Evolutionary conservation across 192 early-diverging fungal genomes (phyloP), one percentile per base, ranked within the genome.

Genomic region (Geosiphon pyriformis): DNA sequence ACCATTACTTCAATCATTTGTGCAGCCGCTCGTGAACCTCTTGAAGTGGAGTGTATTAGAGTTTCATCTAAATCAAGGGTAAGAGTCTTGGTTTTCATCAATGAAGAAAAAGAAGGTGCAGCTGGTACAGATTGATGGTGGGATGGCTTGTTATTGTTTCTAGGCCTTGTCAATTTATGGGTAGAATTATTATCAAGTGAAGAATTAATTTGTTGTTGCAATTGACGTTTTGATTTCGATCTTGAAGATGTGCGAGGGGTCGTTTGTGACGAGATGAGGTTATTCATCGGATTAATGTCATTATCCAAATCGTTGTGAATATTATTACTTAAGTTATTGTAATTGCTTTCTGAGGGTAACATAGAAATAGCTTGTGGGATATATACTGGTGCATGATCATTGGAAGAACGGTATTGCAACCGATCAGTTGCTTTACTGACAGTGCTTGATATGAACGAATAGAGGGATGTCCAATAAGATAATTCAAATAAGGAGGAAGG

Each of bases 1-100:
- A 91, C 84, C 31, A 87, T 69, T 15, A 95, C 92, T 72, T 95
- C 93, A 50, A 95, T 85, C 70, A 88, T 83, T 59, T 91, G 88
- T 62, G 90, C 82, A 58, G 90, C 80, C 3, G 82, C 64, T 52
- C 87, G 67, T 15, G 80, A 82, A 52, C 75, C 80, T 49, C 76
- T 76, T 32, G 68, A 83, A 53, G 69, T 85, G 2, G 90, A 93
- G 75, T 95, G 93, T 50, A 95, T 88, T 58, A 95, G 76, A 0
- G 92, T 94, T 73, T 95, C 89, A 59, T 90, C 89, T 42, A 90
- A 69, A 76, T 90, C 89, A 54, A 90, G 68, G 2, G 89, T 83
- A 59, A 87, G 71, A 4, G 86, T 87, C 70, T 87, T 87, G 63
- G 78, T 75, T 67, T 71, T 67, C 34, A 70, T 48, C 25, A 67